Base-by-base conservation (phyloP, 495 filamentous ascomycete genomes). In the Podospora anserina region DNA sequence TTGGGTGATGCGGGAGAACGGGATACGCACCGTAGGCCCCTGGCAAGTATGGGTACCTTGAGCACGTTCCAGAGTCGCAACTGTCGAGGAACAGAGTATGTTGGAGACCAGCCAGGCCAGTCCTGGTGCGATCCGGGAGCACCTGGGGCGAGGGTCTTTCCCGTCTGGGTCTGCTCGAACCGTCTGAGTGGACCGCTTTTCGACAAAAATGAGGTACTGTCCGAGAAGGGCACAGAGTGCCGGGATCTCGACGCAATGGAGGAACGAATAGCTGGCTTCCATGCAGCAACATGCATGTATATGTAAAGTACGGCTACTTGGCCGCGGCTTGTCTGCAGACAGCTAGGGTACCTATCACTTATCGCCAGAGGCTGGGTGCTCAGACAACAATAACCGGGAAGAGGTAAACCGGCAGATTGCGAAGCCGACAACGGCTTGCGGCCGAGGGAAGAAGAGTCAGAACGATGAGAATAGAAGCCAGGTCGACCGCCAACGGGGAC, bases 101-200 rank as follows among this genome's bases (percentile, higher is more conserved):
- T 28, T 62, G 61, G 64, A 61, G 61, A 44, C 56, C 66, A 67
- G 57, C 30, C 54, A 70, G 66, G 70, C 74, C 74, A 74, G 69
- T 76, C 68, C 64, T 72, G 72, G 61, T 68, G 68, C 66, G 63
- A 69, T 71, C 66, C 68, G 68, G 68, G 72, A 58, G 53, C 70
- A 68, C 65, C 69, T 53, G 69, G 68, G 62, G 65, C 66, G 68
- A 71, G 70, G 67, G 65, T 63, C 67, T 71, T 74, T 66, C 72
- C 72, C 63, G 63, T 74, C 67, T 69, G 70, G 72, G 72, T 20
- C 4, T 39, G 28, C 9, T 65, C 69, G 54, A 76, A 69, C 72
- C 69, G 70, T 70, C 61, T 56, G 19, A 61, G 72, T 70, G 67
- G 72, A 72, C 65, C 39, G 39, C 66, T 63, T 66, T 7, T 59